Evolutionary conservation across 345 rosid species (phyloP).

Genomic region (Populus alba): DNA sequence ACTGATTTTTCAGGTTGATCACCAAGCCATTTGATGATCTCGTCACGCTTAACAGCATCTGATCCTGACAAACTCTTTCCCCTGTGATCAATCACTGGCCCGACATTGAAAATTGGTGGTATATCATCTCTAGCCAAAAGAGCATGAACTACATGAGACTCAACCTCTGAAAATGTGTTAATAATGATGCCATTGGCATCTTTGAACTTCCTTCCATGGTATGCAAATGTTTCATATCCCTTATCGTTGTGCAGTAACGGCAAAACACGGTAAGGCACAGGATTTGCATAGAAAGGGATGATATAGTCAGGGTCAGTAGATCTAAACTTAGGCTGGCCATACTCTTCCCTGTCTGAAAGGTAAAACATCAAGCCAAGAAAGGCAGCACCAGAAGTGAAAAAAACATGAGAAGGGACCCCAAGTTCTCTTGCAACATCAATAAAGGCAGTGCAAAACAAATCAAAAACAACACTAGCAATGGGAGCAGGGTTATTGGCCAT

Average conservation of each 20-base stretch:
- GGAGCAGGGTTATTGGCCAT: conserved; percentile 8
- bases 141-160: conserved; percentile 31
- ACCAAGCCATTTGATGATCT: conserved; percentile 52
- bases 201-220: conserved; percentile 12
- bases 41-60: background rate
- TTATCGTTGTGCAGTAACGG: conserved; percentile 19
- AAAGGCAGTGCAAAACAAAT: conserved; percentile 48
- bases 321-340: background rate
- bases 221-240: accelerated
- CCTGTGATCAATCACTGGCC: conserved; percentile 35
- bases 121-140: conserved; percentile 4
- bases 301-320: conserved; percentile 3
- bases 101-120: conserved; percentile 44
- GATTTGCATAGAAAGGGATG: conserved; percentile 33
- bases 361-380: conserved; percentile 30
- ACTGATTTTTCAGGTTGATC: conserved; percentile 46
- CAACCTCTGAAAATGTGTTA: conserved; percentile 48
- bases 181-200: conserved; percentile 44
- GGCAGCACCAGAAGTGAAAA: conserved; percentile 41
- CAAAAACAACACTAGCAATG: conserved; percentile 50
- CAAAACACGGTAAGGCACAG: conserved; percentile 36
- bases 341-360: background rate
- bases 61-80: background rate
- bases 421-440: conserved; percentile 51
- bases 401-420: conserved; percentile 44